These are phyloP conservation scores for Chrysopogon serrulatus DNA, from an alignment of 176 grass and related monocot genomes.

Conservation along the genomic window DNA sequence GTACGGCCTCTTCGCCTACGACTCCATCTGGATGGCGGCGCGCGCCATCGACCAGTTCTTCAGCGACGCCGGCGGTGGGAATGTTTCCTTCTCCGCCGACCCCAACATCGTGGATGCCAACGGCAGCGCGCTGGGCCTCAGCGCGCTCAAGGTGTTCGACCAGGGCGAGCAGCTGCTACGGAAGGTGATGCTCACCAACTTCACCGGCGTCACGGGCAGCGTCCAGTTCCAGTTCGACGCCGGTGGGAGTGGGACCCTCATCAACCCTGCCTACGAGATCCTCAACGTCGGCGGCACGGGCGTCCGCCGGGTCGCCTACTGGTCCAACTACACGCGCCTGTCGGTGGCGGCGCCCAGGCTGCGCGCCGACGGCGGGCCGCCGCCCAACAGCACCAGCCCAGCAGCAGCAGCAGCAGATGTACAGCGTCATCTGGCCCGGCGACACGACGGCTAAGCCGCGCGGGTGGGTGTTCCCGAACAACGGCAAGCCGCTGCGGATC, in stretches of 20 bases:
- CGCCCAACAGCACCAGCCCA: conserved; percentile 1
- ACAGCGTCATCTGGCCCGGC: conserved; percentile 80
- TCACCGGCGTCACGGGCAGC: conserved; percentile 65
- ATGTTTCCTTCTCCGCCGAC: conserved; percentile 63
- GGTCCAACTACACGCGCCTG: conserved; percentile 55
- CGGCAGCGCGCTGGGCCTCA: conserved; percentile 45
- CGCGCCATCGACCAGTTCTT: conserved; percentile 71
- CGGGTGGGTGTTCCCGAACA: conserved; percentile 90
- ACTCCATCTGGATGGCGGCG: conserved; percentile 70
- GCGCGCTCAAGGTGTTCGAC: conserved; percentile 54
- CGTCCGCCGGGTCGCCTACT: conserved; percentile 63
- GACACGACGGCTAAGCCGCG: conserved; percentile 53
- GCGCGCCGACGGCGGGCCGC: neutral
- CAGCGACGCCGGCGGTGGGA: conserved; percentile 1
- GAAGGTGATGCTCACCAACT: conserved; percentile 51
- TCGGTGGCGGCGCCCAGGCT: conserved; percentile 29
- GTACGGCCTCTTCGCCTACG: conserved; percentile 78
- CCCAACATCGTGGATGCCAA: conserved; percentile 30
- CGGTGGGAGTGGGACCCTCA: conserved; percentile 24
- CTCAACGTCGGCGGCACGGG: conserved; percentile 77
- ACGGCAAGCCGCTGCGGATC: conserved; percentile 64
- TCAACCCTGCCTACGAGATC: conserved; percentile 61
- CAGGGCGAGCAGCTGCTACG: conserved; percentile 54
- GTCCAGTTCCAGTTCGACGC: conserved; percentile 52
- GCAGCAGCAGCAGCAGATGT: conserved; percentile 21